Conservation (phyloP, 306 rosid species). For the Begonia peltatifolia region DNA sequence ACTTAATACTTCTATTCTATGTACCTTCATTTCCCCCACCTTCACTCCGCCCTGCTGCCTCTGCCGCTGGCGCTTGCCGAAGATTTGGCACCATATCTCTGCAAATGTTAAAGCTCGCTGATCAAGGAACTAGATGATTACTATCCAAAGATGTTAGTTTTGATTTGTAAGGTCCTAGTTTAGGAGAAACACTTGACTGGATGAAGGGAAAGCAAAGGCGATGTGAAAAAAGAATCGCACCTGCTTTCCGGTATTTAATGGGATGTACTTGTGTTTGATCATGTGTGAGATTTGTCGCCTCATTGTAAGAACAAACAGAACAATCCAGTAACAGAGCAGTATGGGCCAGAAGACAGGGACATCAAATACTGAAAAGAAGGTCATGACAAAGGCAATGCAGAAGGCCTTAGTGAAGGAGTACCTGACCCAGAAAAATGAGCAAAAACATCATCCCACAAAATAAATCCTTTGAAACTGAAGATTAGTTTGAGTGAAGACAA, state of each 20-base stretch:
- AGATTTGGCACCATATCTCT: slow-evolving; percentile 2
- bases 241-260: background rate
- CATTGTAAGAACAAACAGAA: slow-evolving; percentile 1
- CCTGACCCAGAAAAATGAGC: background rate
- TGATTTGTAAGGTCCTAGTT: no score
- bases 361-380: slow-evolving; percentile 2
- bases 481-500: no score
- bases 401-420: slow-evolving; percentile 1
- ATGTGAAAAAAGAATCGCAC: background rate
- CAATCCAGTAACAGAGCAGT: slow-evolving; percentile 3
- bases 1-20: no score
- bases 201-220: background rate
- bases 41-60: background rate
- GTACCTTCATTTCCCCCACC: no score
- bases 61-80: background rate
- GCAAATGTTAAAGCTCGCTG: background rate
- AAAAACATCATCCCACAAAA: background rate
- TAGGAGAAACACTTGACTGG: no score
- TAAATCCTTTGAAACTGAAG: no score
- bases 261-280: slow-evolving; percentile 2
- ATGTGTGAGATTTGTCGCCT: slow-evolving; percentile 1
- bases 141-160: background rate
- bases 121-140: background rate
- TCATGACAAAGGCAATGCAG: slow-evolving; percentile 2
- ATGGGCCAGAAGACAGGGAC: slow-evolving; percentile 4